A percentile compares a stretch with the other conserved stretches of the same genome.
Evolutionary conservation across 495 filamentous ascomycete genomes (phyloP).

Genomic region (Astrothelium macrocarpum): DNA sequence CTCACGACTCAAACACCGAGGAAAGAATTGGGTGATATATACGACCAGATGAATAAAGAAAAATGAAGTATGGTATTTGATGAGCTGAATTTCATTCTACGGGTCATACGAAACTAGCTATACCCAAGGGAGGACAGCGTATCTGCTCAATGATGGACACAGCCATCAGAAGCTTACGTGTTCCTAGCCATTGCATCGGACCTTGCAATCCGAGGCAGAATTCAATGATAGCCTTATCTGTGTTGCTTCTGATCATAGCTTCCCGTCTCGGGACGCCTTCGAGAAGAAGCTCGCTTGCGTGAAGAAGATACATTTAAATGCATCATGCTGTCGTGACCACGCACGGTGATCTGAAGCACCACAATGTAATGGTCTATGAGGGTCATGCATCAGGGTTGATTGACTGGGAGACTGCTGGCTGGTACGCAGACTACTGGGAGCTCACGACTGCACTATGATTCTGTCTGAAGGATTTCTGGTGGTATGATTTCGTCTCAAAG

Average conservation of each 20-base stretch:
- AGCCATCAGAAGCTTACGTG: slow-evolving; percentile 11
- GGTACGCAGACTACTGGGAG: slow-evolving; percentile 23
- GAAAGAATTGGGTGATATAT: slow-evolving; percentile 25
- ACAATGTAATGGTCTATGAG: slow-evolving; percentile 16
- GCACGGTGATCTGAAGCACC: slow-evolving; percentile 16
- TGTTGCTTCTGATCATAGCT: slow-evolving; percentile 7
- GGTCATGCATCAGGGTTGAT: slow-evolving; percentile 13
- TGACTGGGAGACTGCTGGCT: slow-evolving; percentile 22
- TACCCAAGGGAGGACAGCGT: slow-evolving; percentile 1
- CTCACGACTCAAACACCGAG: slow-evolving; percentile 32
- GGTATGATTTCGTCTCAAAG: slow-evolving; percentile 8
- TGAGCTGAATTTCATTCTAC: slow-evolving; percentile 12
- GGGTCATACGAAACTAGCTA: slow-evolving; percentile 13
- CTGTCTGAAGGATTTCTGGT: slow-evolving; percentile 15
- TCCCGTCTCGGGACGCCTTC: slow-evolving; percentile 8
- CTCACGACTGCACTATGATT: slow-evolving; percentile 24
- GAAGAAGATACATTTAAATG: slow-evolving; percentile 6
- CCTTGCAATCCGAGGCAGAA: slow-evolving; percentile 11
- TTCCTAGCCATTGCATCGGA: slow-evolving; percentile 11
- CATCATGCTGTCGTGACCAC: slow-evolving; percentile 16
- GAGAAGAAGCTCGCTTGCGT: slow-evolving; percentile 11
- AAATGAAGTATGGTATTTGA: slow-evolving; percentile 11
- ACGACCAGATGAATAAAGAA: slow-evolving; percentile 21
- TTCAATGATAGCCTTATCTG: slow-evolving; percentile 14
- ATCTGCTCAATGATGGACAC: slow-evolving; percentile 14